These are phyloP conservation scores for Malus fusca DNA, from an alignment of 306 rosid genomes.

Conservation along the genomic window DNA sequence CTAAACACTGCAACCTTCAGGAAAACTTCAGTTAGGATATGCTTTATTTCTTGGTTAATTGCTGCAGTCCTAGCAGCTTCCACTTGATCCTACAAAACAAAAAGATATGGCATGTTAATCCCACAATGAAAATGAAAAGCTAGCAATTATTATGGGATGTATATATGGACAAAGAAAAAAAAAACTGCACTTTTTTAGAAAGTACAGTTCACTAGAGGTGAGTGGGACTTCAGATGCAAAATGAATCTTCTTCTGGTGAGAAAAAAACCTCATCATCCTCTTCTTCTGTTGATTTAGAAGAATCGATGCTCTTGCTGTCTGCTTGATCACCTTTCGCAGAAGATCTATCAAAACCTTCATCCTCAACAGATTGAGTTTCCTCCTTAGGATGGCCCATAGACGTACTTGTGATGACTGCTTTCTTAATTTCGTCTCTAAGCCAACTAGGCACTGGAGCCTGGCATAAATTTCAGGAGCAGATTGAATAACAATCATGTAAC, in stretches of 20 bases:
- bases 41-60: slow-evolving; percentile 86
- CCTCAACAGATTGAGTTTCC: slow-evolving; percentile 37
- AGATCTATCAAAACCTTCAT: slow-evolving; percentile 48
- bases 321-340: slow-evolving; percentile 51
- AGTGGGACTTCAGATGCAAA: neutral
- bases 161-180: neutral
- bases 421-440: slow-evolving; percentile 95
- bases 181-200: neutral
- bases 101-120: slow-evolving; percentile 2
- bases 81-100: slow-evolving; percentile 48
- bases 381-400: slow-evolving; percentile 65
- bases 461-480: slow-evolving; percentile 17
- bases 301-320: slow-evolving; percentile 72
- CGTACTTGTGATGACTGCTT: slow-evolving; percentile 66
- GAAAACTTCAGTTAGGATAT: slow-evolving; percentile 86
- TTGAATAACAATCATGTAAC: slow-evolving; percentile 3
- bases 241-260: neutral
- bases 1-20: slow-evolving; percentile 51
- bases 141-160: neutral
- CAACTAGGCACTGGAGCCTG: slow-evolving; percentile 96
- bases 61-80: slow-evolving; percentile 77
- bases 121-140: neutral
- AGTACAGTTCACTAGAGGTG: neutral
- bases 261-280: slow-evolving; percentile 87
- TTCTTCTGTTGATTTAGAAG: slow-evolving; percentile 84